Evolutionary conservation across 1,284 basidiomycete species (phyloP), one percentile per base, ranked within the genome.

Genomic region (Phenoliferia sp.): DNA sequence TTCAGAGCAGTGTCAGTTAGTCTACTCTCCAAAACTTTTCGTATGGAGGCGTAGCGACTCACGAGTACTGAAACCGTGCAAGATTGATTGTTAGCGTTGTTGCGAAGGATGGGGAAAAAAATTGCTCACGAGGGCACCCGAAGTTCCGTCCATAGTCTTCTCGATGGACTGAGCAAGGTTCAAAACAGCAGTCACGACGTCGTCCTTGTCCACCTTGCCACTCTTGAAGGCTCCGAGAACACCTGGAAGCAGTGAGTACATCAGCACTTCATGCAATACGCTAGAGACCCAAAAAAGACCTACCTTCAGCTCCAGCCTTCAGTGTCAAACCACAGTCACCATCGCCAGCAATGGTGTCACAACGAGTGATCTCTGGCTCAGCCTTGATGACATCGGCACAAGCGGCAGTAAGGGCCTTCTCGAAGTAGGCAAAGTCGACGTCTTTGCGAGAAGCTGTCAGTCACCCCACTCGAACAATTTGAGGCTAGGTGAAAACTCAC

Each of bases 321-420:
- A 95, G 84, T 0, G 92, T 94, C 50, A 92, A 81, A 0, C 63
- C 86, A 0, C 68, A 68, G 26, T 73, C 72, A 17, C 75, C 86
- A 74, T 87, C 86, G 9, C 86, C 86, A 4, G 88, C 87, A 63
- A 91, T 88, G 71, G 85, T 88, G 79, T 97, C 94, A 86, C 90
- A 90, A 35, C 84, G 81, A 5, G 94, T 96, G 68, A 97, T 92
- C 72, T 94, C 90, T 1, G 89, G 86, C 78, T 95, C 94, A 10
- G 89, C 89, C 10, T 80, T 80, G 64, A 92, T 85, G 66, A 96
- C 80, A 3, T 86, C 86, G 50, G 86, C 35, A 9, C 29, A 28
- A 2, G 59, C 59, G 9, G 59, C 33, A 9, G 26, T 78, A 74
- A 89, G 90, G 0, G 89, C 89, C 33, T 83, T 82, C 74, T 83